Conservation (phyloP, 768 basidiomycete genomes). For the Boletellus ananas region DNA sequence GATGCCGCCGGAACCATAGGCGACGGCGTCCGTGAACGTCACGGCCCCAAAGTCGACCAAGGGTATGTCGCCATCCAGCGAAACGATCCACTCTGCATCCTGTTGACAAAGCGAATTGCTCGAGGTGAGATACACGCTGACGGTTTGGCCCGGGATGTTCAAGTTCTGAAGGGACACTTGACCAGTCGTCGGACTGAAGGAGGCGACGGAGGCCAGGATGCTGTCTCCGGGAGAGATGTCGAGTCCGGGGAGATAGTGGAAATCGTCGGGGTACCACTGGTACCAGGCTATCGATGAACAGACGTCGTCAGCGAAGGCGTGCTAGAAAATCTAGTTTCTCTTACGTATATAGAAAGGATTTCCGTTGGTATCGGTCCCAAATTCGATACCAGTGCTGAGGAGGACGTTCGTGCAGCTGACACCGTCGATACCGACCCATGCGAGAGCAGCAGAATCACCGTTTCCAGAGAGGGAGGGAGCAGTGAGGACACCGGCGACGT, state of each 20-base stretch:
- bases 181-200: neutral
- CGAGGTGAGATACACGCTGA: neutral
- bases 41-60: too few species aligned
- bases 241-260: neutral
- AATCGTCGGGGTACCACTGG: conserved; percentile 3
- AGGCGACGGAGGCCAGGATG: neutral
- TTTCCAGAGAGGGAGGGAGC: neutral
- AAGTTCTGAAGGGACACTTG: neutral
- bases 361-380: neutral
- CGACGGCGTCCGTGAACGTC: too few species aligned
- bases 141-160: neutral
- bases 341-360: neutral
- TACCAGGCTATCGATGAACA: conserved; percentile 1
- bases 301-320: neutral
- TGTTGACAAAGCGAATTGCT: neutral
- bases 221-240: neutral
- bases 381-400: neutral
- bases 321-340: too few species aligned
- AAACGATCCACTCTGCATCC: conserved; percentile 5
- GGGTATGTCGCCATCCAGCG: too few species aligned
- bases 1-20: too few species aligned
- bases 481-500: neutral
- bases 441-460: neutral
- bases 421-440: neutral
- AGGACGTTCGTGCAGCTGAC: neutral